Percentiles rank a stretch among this genome's conserved stretches.
Conservation (phyloP, 306 rosid species). For the Lupinus albus region DNA sequence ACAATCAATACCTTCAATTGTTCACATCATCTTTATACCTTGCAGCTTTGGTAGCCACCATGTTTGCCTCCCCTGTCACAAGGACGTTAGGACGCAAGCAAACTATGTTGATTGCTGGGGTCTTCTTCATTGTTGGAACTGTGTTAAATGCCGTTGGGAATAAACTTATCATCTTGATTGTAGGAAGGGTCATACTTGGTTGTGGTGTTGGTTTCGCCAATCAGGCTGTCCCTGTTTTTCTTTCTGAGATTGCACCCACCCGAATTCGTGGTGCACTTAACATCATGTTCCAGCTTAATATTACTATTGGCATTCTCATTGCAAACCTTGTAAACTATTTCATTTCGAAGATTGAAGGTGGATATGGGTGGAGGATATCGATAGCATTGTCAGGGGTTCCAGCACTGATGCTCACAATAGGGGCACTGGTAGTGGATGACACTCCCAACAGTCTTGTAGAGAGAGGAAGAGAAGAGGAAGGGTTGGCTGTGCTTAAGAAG, state of each 20-base stretch:
- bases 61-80: constrained; percentile 61
- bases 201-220: constrained; percentile 84
- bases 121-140: constrained; percentile 62
- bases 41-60: constrained; percentile 65
- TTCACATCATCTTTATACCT: constrained; percentile 87
- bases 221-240: constrained; percentile 72
- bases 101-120: constrained; percentile 74
- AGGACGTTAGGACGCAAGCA: constrained; percentile 56
- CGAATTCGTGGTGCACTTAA: constrained; percentile 69
- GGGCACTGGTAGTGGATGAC: constrained; percentile 53
- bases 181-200: constrained; percentile 67
- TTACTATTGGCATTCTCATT: constrained; percentile 65
- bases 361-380: constrained; percentile 78
- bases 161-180: constrained; percentile 54
- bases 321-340: constrained; percentile 60
- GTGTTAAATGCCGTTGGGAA: constrained; percentile 53
- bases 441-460: constrained; percentile 62
- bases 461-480: constrained; percentile 55
- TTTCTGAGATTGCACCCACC: too few species aligned
- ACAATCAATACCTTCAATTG: constrained; percentile 61
- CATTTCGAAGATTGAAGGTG: constrained; percentile 47
- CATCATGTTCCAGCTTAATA: constrained; percentile 64
- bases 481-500: constrained; percentile 52
- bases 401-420: constrained; percentile 46
- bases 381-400: constrained; percentile 59